phyloP scores from a whole-genome alignment of 208 protist species.

The Trichomonas vaginalis region DNA sequence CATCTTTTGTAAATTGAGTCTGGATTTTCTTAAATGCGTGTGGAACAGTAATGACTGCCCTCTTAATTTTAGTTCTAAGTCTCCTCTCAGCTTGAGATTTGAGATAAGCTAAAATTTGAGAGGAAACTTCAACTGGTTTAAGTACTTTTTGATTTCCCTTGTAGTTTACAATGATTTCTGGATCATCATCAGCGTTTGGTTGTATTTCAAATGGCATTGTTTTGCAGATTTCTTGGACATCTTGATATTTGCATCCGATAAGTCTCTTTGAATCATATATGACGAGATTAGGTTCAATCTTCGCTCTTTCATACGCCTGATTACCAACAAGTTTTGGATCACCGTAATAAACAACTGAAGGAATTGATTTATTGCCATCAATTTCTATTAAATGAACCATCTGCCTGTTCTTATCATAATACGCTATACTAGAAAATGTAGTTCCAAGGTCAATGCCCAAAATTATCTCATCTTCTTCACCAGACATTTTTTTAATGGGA shows the following conservation, averaged over 20 bases:
- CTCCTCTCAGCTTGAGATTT: constrained; percentile 72
- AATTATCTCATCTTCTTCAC: too few relatives aligned
- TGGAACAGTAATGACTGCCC: constrained; percentile 79
- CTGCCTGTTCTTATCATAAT: constrained; percentile 39
- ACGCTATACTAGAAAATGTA: constrained; percentile 51
- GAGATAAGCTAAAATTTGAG: constrained; percentile 50
- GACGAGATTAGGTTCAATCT: constrained; percentile 37
- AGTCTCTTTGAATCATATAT: constrained; percentile 59
- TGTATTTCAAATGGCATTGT: not conserved
- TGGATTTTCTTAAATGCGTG: constrained; percentile 89
- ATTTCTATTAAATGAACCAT: not conserved
- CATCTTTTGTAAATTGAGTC: constrained; percentile 67
- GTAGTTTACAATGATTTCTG: not conserved
- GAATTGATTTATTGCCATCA: not conserved
- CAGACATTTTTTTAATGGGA: too few relatives aligned
- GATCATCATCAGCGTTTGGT: too few relatives aligned
- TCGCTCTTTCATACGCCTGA: not conserved
- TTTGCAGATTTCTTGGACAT: constrained; percentile 38
- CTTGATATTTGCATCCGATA: constrained; percentile 62
- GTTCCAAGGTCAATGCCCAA: constrained; percentile 53
- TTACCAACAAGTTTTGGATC: not conserved
- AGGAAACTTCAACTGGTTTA: not conserved
- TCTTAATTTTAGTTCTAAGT: constrained; percentile 62
- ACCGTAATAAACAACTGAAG: not conserved
- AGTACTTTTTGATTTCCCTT: not conserved